Percentiles rank a stretch among this genome's conserved stretches.
Evolutionary conservation across 2,329 filamentous ascomycete species (phyloP).

Genomic region (Cadophora luteo-olivacea): DNA sequence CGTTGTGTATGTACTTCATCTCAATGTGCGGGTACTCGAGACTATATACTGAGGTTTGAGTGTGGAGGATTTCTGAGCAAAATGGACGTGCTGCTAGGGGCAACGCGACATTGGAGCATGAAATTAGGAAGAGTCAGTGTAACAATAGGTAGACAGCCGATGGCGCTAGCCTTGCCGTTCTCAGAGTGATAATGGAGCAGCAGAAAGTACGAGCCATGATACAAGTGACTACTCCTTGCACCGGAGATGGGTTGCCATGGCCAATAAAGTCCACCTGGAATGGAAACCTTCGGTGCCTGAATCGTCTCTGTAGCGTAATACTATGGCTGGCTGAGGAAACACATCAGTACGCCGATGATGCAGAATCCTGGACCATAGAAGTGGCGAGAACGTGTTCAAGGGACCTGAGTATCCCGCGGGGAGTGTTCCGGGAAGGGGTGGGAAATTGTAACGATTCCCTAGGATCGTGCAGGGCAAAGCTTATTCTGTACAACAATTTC

Average conservation of each 20-base stretch:
- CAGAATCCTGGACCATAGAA: neutral
- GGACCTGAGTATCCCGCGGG: constrained; percentile 2
- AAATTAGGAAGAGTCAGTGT: constrained; percentile 43
- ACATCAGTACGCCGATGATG: constrained; percentile 3
- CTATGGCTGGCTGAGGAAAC: constrained; percentile 15
- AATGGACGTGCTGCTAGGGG: constrained; percentile 38
- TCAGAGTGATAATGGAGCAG: constrained; percentile 35
- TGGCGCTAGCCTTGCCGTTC: constrained; percentile 37
- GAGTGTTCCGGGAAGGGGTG: constrained; percentile 13
- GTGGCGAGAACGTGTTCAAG: constrained; percentile 1
- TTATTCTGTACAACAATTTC: constrained; percentile 28
- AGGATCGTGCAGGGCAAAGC: constrained; percentile 11
- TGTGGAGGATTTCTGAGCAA: constrained; percentile 20
- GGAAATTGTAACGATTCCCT: constrained; percentile 20
- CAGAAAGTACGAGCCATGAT: constrained; percentile 34
- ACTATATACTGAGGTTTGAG: constrained; percentile 14
- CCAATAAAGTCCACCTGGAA: constrained; percentile 30
- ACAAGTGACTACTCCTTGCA: constrained; percentile 32
- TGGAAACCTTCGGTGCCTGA: constrained; percentile 22
- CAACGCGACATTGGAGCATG: constrained; percentile 34
- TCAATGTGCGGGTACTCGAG: neutral
- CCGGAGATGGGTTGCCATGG: constrained; percentile 30
- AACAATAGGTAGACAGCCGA: constrained; percentile 33
- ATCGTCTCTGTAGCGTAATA: constrained; percentile 12
- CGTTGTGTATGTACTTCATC: neutral